Evolutionary conservation across 768 basidiomycete species (phyloP).

Genomic region (Pleurotus citrinopileatus): DNA sequence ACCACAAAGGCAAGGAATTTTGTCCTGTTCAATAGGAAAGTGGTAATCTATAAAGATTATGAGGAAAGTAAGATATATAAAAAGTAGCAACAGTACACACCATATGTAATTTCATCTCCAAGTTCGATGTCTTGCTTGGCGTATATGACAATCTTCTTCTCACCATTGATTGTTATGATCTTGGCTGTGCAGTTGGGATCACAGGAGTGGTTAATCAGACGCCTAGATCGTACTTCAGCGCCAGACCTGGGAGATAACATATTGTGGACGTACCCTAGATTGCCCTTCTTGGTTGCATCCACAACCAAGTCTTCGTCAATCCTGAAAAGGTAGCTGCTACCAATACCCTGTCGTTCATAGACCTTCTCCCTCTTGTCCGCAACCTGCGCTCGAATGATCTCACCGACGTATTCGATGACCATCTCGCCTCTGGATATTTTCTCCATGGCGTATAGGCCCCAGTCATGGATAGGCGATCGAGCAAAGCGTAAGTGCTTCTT

Average conservation of each 20-base stretch:
- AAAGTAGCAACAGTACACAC: constrained; percentile 38
- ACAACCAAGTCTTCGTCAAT: constrained; percentile 98
- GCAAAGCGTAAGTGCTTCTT: constrained; percentile 98
- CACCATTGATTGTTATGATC: constrained; percentile 87
- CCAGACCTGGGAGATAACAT: constrained; percentile 14
- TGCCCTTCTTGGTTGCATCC: constrained; percentile 98
- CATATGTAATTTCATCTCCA: constrained; percentile 97
- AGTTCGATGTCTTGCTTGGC: constrained; percentile 95
- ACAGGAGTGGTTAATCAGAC: constrained; percentile 98
- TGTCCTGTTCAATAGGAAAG: constrained; percentile 98
- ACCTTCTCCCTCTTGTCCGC: constrained; percentile 97
- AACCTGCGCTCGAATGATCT: constrained; percentile 91
- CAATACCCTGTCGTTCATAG: constrained; percentile 96
- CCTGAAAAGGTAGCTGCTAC: constrained; percentile 95
- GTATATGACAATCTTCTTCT: constrained; percentile 99
- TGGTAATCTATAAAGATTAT: constrained; percentile 90
- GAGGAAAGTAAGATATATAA: constrained; percentile 3
- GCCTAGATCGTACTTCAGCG: constrained; percentile 43
- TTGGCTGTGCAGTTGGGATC: constrained; percentile 92
- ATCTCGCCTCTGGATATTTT: constrained; percentile 91
- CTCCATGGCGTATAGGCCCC: constrained; percentile 98
- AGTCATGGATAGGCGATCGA: constrained; percentile 94
- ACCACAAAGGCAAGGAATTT: constrained; percentile 91
- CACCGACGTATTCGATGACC: constrained; percentile 99
- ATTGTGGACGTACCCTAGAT: constrained; percentile 76